Percentiles rank a stretch among this genome's conserved stretches.
These are phyloP conservation scores for Eutreptiella sp. DNA, from an alignment of 208 protist species.

Conservation along the genomic window DNA sequence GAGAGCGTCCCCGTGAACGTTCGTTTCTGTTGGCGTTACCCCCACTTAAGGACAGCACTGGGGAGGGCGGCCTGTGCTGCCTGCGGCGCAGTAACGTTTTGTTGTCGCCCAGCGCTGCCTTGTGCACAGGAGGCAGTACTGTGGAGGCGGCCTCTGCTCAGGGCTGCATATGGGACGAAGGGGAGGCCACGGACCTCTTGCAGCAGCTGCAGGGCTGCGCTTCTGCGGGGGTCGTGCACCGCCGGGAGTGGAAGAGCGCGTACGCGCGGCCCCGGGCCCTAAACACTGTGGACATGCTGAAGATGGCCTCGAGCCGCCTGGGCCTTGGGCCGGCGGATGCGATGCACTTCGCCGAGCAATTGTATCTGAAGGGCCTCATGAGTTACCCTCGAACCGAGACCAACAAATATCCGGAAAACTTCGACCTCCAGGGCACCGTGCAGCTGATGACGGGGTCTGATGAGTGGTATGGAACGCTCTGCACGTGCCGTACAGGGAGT, in stretches of 20 bases:
- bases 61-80: too few species aligned
- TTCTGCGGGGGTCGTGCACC: not conserved
- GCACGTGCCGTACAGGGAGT: too few species aligned
- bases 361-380: slow-evolving; percentile 70
- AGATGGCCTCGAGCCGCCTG: slow-evolving; percentile 32
- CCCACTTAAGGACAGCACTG: too few species aligned
- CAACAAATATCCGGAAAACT: slow-evolving; percentile 42
- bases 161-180: too few species aligned
- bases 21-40: too few species aligned
- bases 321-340: slow-evolving; percentile 40
- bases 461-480: not conserved
- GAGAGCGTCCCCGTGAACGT: too few species aligned
- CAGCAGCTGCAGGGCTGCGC: too few species aligned
- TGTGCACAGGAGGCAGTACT: too few species aligned
- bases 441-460: not conserved
- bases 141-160: not conserved
- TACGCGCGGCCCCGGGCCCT: slow-evolving; percentile 41
- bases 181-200: too few species aligned
- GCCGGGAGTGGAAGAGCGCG: not conserved
- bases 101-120: too few species aligned
- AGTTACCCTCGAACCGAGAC: slow-evolving; percentile 66
- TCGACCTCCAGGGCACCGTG: slow-evolving; percentile 33
- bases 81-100: too few species aligned
- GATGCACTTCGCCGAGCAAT: slow-evolving; percentile 51
- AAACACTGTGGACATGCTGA: slow-evolving; percentile 60